phyloP scores from a whole-genome alignment of 768 basidiomycete genomes.

The Polyporus arcularius region DNA sequence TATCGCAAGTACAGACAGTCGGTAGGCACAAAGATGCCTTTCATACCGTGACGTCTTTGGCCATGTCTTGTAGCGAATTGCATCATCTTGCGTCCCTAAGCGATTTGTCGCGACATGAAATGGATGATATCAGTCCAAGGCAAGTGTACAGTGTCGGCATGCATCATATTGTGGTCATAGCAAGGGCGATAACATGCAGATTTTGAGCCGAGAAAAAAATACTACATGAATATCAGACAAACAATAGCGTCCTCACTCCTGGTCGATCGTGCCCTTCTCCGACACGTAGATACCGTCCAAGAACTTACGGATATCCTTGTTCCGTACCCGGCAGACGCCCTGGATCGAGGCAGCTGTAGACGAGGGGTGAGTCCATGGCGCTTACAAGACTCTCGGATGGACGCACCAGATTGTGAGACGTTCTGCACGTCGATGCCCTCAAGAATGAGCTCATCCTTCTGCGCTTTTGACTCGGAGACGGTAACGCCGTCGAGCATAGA shows the following conservation, averaged over 20 bases:
- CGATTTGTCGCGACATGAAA: neutral
- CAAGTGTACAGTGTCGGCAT: slow-evolving; percentile 18
- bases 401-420: slow-evolving; percentile 91
- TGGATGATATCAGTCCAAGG: neutral
- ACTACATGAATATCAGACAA: slow-evolving; percentile 20
- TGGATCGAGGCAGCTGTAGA: slow-evolving; percentile 89
- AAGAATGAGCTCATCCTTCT: slow-evolving; percentile 93
- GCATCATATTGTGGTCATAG: slow-evolving; percentile 32
- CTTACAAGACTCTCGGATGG: neutral
- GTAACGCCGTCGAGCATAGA: slow-evolving; percentile 88
- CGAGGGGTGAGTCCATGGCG: slow-evolving; percentile 7
- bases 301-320: slow-evolving; percentile 99
- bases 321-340: slow-evolving; percentile 93
- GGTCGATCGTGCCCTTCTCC: slow-evolving; percentile 66
- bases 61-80: neutral
- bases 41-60: slow-evolving; percentile 55
- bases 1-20: slow-evolving; percentile 74
- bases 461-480: slow-evolving; percentile 81
- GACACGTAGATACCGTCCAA: slow-evolving; percentile 93
- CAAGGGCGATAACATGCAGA: slow-evolving; percentile 30
- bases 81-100: neutral
- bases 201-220: slow-evolving; percentile 27
- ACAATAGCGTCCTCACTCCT: slow-evolving; percentile 35
- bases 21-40: slow-evolving; percentile 89
- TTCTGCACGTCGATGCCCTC: slow-evolving; percentile 96